Evolutionary conservation across 192 early-diverging fungal genomes (phyloP), one percentile per base, ranked within the genome.

Genomic region (Kickxella alabastrina): DNA sequence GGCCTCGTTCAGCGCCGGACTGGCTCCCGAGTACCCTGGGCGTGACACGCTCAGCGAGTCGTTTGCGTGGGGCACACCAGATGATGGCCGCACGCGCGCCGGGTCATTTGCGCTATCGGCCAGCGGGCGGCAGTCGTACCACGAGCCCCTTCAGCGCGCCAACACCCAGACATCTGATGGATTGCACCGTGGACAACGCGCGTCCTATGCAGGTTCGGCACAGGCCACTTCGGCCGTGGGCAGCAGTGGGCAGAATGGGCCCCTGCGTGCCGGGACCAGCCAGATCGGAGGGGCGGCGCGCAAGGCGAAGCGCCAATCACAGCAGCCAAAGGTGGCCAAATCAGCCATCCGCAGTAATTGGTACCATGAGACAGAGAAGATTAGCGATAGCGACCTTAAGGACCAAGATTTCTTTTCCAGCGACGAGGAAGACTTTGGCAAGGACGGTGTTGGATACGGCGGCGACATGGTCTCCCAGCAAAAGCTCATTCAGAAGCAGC

Each of bases 401-500:
- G 55, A 52, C 52, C 64, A 75, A 56, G 71, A 75, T 28, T 75
- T 75, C 23, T 26, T 32, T 50, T 75, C 71, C 13, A 75, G 71
- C 56, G 71, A 75, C 47, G 71, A 75, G 21, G 71, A 75, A 37
- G 56, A 75, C 43, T 75, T 67, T 59, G 63, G 26, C 51, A 52
- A 56, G 47, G 59, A 75, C 36, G 64, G 43, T 14, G 38, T 39
- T 12, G 59, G 46, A 9, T 63, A 63, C 19, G 45, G 41, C 41
- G 70, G 70, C 41, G 64, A 75, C 43, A 50, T 75, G 71, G 64
- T 67, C 15, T 35, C 71, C 24, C 71, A 75, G 59, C 64, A 75
- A 21, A 66, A 51, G 52, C 71, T 75, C 14, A 75, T 75, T 29
- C 60, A 75, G 51, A 67, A 75, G 43, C 71, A 75, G 60, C 71